Evolutionary conservation across 805 yeast genomes (phyloP), one percentile per base, ranked within the genome.

Genomic region (Candida tallmaniae): DNA sequence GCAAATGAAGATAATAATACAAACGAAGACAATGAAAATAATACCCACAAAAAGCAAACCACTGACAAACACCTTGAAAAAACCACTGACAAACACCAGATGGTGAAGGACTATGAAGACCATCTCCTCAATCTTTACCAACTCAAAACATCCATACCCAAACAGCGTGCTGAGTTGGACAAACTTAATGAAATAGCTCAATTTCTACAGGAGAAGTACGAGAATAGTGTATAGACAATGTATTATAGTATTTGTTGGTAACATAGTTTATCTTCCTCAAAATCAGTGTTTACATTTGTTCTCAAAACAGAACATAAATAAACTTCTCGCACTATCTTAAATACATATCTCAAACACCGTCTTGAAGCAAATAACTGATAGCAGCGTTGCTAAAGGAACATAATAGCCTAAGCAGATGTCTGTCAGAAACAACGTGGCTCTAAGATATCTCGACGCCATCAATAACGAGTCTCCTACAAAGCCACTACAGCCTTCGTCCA

Each of bases 101-200:
- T 58, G 6, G 32, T 42, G 10, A 32, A 40, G 2, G 60, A 56
- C 28, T 60, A 60, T 38, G 56, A 52, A 40, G 38, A 47, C 5
- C 50, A 54, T 35, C 36, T 70, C 8, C 32, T 41, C 6, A 48
- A 51, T 34, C 45, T 72, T 23, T 47, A 48, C 20, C 57, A 51
- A n/a, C 42, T 68, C 35, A 67, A 65, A 40, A 48, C 40, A 12
- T 40, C 46, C 2, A 45, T 70, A 3, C 74, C 76, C 4, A 53
- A 48, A 32, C 54, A 57, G 25, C 51, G 52, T 25, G 58, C 61
- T 5, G 59, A 60, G 25, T 45, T 70, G 15, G 60, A 60, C 34
- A 54, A 57, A 34, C 42, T 65, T 35, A 50, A 53, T 20, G 61
- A 59, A 25, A 54, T 63, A 9, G 27, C 39, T 6, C 29, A 16